These are phyloP conservation scores for Globisporangium spiculum DNA, from an alignment of 352 stramenopile species.

Conservation along the genomic window DNA sequence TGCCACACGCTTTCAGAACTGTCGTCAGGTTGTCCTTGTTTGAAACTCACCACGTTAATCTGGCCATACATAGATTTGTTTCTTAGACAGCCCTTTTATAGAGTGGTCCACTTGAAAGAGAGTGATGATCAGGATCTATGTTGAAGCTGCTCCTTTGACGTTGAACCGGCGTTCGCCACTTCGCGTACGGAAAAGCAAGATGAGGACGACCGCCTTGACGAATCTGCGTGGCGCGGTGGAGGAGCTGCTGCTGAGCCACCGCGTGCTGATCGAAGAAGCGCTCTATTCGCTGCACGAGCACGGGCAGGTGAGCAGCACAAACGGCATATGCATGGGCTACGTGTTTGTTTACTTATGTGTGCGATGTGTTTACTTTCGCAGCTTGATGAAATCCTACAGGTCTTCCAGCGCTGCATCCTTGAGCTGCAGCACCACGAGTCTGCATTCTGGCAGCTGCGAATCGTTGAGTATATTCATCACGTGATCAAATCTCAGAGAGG, in stretches of 20 bases:
- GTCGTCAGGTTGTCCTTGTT: too few species aligned
- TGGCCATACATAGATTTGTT: too few species aligned
- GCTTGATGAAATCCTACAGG: slow-evolving; percentile 27
- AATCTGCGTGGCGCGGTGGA: slow-evolving; percentile 27
- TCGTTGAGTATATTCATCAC: slow-evolving; percentile 38
- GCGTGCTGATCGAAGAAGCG: slow-evolving; percentile 31
- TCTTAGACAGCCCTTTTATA: neutral
- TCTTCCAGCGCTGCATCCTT: slow-evolving; percentile 33
- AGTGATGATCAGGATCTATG: neutral
- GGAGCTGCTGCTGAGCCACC: slow-evolving; percentile 47
- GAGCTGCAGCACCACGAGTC: slow-evolving; percentile 34
- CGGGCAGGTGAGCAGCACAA: slow-evolving; percentile 19
- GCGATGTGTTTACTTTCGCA: slow-evolving; percentile 12
- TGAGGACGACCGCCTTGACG: neutral
- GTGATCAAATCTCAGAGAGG: slow-evolving; percentile 20
- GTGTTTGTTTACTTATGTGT: neutral
- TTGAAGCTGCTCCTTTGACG: neutral
- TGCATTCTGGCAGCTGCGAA: slow-evolving; percentile 50
- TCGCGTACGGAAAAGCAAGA: neutral
- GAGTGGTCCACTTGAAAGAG: neutral
- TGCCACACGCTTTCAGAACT: too few species aligned
- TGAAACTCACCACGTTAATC: too few species aligned
- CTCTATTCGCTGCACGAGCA: slow-evolving; percentile 35
- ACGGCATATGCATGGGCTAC: neutral
- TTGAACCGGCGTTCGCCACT: too few species aligned